Percentiles rank a stretch among this genome's conserved stretches.
phyloP scores from a whole-genome alignment of 2,329 filamentous ascomycete genomes.

The Trichoderma lentiforme region DNA sequence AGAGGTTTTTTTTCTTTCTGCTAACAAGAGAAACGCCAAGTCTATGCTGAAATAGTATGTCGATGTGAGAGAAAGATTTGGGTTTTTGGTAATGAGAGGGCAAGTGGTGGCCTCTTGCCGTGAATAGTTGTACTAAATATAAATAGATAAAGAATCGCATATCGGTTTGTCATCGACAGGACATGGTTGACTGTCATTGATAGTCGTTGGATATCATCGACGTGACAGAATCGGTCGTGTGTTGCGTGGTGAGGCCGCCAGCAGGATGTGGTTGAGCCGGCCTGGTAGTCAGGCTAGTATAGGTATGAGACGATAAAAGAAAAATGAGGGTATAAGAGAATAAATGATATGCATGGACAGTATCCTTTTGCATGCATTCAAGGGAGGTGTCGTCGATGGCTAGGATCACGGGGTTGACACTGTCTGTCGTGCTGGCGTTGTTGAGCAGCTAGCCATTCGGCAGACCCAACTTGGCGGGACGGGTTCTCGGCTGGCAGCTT shows the following conservation, averaged over 20 bases:
- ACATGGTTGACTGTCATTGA: conserved; percentile 6
- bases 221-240: conserved; percentile 8
- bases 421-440: conserved; percentile 41
- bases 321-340: not conserved
- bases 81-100: not conserved
- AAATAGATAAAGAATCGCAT: conserved; percentile 27
- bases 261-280: not conserved
- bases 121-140: not conserved
- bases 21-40: conserved; percentile 29
- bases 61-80: conserved; percentile 18
- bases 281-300: not conserved
- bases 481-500: conserved; percentile 61
- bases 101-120: not conserved
- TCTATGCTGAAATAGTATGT: conserved; percentile 31
- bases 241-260: not conserved
- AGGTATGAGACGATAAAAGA: not conserved
- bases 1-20: conserved; percentile 17
- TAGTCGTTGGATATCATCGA: conserved; percentile 19
- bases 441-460: conserved; percentile 50
- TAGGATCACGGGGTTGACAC: conserved; percentile 45
- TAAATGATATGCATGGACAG: not conserved
- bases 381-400: conserved; percentile 38
- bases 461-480: conserved; percentile 48
- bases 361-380: conserved; percentile 20
- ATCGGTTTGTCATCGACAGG: not conserved